Percentiles rank a stretch among this genome's conserved stretches.
Evolutionary conservation across 352 stramenopile species (phyloP).

Genomic region (Peronospora belbahrii): DNA sequence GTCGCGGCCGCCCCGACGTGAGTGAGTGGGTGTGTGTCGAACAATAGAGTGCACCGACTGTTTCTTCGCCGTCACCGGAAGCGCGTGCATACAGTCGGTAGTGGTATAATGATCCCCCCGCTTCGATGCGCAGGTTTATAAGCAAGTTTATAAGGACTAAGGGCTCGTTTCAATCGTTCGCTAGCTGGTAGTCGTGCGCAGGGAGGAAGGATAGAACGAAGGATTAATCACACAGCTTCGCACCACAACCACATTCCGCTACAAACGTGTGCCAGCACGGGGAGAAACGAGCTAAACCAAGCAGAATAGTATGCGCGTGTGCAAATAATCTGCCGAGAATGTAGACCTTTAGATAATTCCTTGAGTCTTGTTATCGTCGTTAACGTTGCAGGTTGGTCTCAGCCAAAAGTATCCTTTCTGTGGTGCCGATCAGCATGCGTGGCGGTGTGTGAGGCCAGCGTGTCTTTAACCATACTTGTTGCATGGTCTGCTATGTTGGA

Average conservation of each 20-base stretch:
- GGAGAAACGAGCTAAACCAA: conserved; percentile 17
- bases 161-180: conserved; percentile 27
- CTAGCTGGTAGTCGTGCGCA: conserved; percentile 6
- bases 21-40: conserved; percentile 27
- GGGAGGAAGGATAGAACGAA: not conserved
- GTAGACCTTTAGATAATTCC: conserved; percentile 21
- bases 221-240: conserved; percentile 3
- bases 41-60: conserved; percentile 33
- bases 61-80: conserved; percentile 30
- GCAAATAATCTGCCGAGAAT: conserved; percentile 30
- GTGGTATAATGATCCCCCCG: conserved; percentile 31
- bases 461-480: not conserved
- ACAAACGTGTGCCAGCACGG: conserved; percentile 2
- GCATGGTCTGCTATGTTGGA: conserved; percentile 18
- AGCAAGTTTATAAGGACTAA: conserved; percentile 46
- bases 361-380: not conserved
- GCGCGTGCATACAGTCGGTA: conserved; percentile 36
- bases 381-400: not conserved
- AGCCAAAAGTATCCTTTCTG: conserved; percentile 23
- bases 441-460: conserved; percentile 4
- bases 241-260: not conserved
- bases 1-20: conserved; percentile 9
- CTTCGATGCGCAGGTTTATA: conserved; percentile 36
- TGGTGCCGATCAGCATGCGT: too few relatives aligned
- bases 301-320: conserved; percentile 27